Evolutionary conservation across 805 yeast genomes (phyloP).

Genomic region (Candida chauliodis): DNA sequence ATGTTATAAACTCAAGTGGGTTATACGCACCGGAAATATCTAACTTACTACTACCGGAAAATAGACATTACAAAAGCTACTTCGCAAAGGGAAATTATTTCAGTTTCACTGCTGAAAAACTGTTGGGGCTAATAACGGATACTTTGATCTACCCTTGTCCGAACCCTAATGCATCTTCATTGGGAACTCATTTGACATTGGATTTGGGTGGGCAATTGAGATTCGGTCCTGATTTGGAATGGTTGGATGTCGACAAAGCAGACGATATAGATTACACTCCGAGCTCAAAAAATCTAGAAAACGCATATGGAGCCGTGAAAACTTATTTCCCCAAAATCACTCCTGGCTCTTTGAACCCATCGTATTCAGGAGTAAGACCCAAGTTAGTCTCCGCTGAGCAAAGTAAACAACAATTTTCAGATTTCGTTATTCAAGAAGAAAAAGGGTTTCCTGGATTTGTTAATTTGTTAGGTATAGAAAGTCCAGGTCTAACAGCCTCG

Average conservation of each 20-base stretch:
- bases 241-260: constrained; percentile 48
- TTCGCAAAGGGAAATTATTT: constrained; percentile 88
- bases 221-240: constrained; percentile 89
- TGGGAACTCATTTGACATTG: constrained; percentile 85
- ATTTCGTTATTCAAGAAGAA: constrained; percentile 70
- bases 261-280: constrained; percentile 45
- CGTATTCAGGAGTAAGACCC: constrained; percentile 83
- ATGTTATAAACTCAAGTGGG: constrained; percentile 78
- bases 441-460: constrained; percentile 74
- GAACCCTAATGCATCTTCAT: constrained; percentile 62
- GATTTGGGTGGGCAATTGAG: constrained; percentile 75
- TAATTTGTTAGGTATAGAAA: constrained; percentile 78
- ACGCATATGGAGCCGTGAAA: constrained; percentile 56
- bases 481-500: constrained; percentile 84
- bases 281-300: constrained; percentile 43
- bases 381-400: constrained; percentile 51
- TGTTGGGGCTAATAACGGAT: constrained; percentile 33
- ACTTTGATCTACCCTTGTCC: constrained; percentile 68
- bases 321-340: constrained; percentile 63
- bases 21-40: constrained; percentile 69
- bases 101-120: constrained; percentile 45
- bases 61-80: constrained; percentile 52
- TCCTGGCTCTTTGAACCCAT: constrained; percentile 51
- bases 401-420: constrained; percentile 49
- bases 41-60: constrained; percentile 63